phyloP scores from a whole-genome alignment of 805 yeast genomes.

The Barnettozyma vustinii region DNA sequence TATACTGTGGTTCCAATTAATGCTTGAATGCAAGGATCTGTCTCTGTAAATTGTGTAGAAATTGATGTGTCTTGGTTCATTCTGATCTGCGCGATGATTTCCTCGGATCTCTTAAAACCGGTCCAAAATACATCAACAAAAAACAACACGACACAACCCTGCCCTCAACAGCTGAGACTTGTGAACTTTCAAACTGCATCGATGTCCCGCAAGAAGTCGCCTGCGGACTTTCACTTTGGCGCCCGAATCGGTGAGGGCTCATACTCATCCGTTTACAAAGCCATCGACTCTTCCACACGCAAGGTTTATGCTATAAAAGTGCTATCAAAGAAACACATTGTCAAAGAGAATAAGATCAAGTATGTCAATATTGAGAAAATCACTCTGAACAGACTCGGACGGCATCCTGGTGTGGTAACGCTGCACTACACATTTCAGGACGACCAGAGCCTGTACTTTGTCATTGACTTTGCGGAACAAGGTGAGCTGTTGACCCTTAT shows the following conservation, averaged over 20 bases:
- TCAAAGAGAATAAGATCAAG: constrained; percentile 89
- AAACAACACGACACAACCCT: neutral
- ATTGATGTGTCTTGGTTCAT: too few relatives aligned
- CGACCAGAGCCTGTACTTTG: constrained; percentile 80
- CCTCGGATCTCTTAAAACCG: neutral
- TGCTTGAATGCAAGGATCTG: neutral
- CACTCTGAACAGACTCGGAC: constrained; percentile 79
- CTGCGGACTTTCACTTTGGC: constrained; percentile 76
- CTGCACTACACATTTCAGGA: constrained; percentile 94
- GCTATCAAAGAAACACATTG: constrained; percentile 86
- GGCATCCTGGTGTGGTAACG: constrained; percentile 92
- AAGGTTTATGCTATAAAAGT: constrained; percentile 87
- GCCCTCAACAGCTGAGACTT: neutral
- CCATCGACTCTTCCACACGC: constrained; percentile 65
- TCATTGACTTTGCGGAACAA: constrained; percentile 87
- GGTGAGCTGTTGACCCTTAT: constrained; percentile 88
- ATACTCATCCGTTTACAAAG: constrained; percentile 88
- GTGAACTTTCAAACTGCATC: too few relatives aligned
- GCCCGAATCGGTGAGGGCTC: constrained; percentile 91
- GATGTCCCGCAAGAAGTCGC: constrained; percentile 44
- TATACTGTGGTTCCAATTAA: neutral
- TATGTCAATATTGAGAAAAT: constrained; percentile 94
- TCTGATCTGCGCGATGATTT: neutral
- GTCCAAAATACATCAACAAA: neutral
- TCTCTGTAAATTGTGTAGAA: neutral